phyloP scores from a whole-genome alignment of 2,329 filamentous ascomycete species.

The Raffaelea deltoideospora region DNA sequence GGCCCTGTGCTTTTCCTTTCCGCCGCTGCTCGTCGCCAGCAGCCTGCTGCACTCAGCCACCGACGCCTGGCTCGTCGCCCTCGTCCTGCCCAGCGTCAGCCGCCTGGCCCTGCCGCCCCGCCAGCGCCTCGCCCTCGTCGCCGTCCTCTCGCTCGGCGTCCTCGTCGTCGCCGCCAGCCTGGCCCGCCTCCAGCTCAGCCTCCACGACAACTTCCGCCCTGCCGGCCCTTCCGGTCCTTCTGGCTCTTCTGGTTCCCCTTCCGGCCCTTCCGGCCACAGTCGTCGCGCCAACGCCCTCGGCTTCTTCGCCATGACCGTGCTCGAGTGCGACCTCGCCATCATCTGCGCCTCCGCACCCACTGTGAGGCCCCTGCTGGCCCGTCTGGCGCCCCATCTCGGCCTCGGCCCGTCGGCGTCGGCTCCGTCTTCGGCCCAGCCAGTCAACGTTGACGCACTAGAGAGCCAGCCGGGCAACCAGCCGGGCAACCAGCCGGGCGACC shows the following conservation, averaged over 20 bases:
- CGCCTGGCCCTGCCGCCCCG: slow-evolving; percentile 22
- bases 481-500: too few species aligned
- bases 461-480: too few species aligned
- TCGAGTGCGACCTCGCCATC: slow-evolving; percentile 20
- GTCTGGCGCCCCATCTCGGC: slow-evolving; percentile 12
- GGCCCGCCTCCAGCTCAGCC: slow-evolving; percentile 16
- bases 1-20: slow-evolving; percentile 22
- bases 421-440: too few species aligned
- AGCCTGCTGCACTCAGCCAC: slow-evolving; percentile 30
- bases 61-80: slow-evolving; percentile 26
- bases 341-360: slow-evolving; percentile 20
- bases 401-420: slow-evolving; percentile 5
- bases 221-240: neutral
- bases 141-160: slow-evolving; percentile 28
- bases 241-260: neutral
- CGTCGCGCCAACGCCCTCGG: slow-evolving; percentile 12
- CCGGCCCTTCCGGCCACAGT: slow-evolving; percentile 1
- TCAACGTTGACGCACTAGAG: too few species aligned
- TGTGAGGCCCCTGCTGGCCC: slow-evolving; percentile 15
- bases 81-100: slow-evolving; percentile 26
- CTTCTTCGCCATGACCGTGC: slow-evolving; percentile 21
- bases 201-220: slow-evolving; percentile 13
- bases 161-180: slow-evolving; percentile 23
- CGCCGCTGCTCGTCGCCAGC: slow-evolving; percentile 25
- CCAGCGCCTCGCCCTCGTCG: slow-evolving; percentile 25